Evolutionary conservation across 257 asterid genomes (phyloP).

Genomic region (Apocynum venetum): DNA sequence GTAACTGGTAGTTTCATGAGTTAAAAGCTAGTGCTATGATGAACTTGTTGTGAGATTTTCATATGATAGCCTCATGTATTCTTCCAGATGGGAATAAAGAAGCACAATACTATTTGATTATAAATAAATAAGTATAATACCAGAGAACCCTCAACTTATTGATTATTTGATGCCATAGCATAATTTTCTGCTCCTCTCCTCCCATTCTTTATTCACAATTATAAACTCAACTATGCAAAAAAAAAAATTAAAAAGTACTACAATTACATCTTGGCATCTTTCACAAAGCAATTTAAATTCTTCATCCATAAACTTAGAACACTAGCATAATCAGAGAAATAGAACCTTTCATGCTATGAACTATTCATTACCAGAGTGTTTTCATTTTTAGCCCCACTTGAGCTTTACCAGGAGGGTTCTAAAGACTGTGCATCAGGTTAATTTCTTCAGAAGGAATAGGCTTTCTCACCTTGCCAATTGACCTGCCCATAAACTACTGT

Average conservation of each 20-base stretch:
- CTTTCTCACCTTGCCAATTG: neutral
- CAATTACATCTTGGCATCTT: neutral
- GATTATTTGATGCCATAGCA: neutral
- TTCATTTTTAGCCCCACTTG: neutral
- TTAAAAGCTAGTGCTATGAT: too few relatives aligned
- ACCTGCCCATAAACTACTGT: neutral
- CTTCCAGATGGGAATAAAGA: too few relatives aligned
- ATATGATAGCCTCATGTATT: too few relatives aligned
- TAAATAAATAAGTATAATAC: too few relatives aligned
- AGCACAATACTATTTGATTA: too few relatives aligned
- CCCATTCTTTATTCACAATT: neutral
- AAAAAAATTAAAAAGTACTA: neutral
- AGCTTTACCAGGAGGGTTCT: neutral
- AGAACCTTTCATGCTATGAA: too few relatives aligned
- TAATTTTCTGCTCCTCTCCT: neutral
- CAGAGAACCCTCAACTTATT: neutral
- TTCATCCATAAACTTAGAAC: neutral
- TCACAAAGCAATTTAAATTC: neutral
- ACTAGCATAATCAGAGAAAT: too few relatives aligned
- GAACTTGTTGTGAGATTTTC: too few relatives aligned
- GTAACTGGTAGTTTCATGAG: neutral
- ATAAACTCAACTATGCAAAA: too few relatives aligned
- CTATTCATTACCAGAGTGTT: too few relatives aligned
- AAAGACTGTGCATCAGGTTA: too few relatives aligned
- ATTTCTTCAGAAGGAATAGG: neutral